These are phyloP conservation scores for Colletotrichum zoysiae DNA, from an alignment of 2,329 filamentous ascomycete genomes.

Conservation along the genomic window DNA sequence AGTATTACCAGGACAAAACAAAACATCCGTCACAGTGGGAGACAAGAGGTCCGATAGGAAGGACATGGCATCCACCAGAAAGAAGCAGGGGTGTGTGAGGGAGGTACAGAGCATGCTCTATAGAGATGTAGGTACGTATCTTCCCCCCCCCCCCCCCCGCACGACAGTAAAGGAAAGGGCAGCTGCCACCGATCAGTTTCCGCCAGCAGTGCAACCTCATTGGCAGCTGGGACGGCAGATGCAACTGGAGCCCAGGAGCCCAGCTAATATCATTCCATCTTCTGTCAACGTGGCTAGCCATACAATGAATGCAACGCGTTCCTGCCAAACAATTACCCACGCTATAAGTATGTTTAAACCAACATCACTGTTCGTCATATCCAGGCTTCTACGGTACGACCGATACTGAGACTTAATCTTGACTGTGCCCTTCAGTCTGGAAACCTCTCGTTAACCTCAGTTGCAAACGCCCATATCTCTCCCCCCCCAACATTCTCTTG, in stretches of 20 bases:
- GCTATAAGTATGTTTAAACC: not conserved
- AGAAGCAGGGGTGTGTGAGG: too few relatives aligned
- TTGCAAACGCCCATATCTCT: not conserved
- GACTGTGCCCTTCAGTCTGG: not conserved
- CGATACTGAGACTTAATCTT: not conserved
- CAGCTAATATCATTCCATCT: not conserved
- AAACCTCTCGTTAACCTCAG: not conserved
- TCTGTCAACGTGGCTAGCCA: not conserved
- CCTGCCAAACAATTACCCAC: not conserved
- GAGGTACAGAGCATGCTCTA: not conserved
- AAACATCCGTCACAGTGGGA: conserved; percentile 6
- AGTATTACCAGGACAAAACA: not conserved
- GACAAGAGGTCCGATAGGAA: not conserved
- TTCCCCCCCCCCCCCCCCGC: not conserved
- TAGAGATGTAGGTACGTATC: not conserved
- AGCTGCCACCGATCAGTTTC: not conserved
- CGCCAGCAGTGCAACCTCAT: too few relatives aligned
- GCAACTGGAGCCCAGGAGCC: not conserved
- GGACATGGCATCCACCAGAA: not conserved
- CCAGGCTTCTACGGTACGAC: not conserved
- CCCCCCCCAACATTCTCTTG: too few relatives aligned
- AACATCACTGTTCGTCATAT: not conserved
- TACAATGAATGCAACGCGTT: not conserved
- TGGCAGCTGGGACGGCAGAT: not conserved
- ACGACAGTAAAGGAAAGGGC: too few relatives aligned